A percentile compares a stretch with the other conserved stretches of the same genome.
phyloP scores from a whole-genome alignment of 441 rosid species.

The Iberis amara region DNA sequence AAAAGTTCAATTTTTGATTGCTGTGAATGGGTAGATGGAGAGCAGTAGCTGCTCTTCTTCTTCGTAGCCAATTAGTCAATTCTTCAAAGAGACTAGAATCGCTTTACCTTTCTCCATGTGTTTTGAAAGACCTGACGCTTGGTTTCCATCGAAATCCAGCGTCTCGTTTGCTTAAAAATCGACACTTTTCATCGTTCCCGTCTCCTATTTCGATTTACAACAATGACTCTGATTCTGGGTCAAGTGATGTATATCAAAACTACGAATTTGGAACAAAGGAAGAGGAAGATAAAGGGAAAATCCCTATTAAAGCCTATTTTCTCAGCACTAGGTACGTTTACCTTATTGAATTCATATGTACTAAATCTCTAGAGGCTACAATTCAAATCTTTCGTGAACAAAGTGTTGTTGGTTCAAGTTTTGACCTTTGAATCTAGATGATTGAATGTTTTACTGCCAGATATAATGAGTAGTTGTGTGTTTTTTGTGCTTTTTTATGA shows the following conservation, averaged over 20 bases:
- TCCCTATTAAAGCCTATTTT: constrained; percentile 77
- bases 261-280: constrained; percentile 38
- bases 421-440: background rate
- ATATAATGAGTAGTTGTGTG: constrained; percentile 8
- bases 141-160: background rate
- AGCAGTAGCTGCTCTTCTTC: constrained; percentile 43
- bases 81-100: constrained; percentile 23
- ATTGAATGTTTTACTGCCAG: background rate
- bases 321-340: constrained; percentile 64
- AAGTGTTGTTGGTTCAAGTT: background rate
- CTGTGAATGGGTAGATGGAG: constrained; percentile 85
- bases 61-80: constrained; percentile 28
- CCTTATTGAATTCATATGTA: constrained; percentile 13
- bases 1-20: constrained; percentile 11
- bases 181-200: constrained; percentile 60
- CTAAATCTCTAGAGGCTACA: too few relatives aligned
- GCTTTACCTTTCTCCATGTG: constrained; percentile 5
- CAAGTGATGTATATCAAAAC: constrained; percentile 35
- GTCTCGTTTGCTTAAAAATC: constrained; percentile 22
- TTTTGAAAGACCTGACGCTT: constrained; percentile 12
- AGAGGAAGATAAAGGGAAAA: constrained; percentile 56
- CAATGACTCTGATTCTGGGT: constrained; percentile 52
- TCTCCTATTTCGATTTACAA: constrained; percentile 44
- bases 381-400: background rate
- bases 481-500: constrained; percentile 27